Base-by-base conservation (phyloP, 2,329 filamentous ascomycete species). In the Calonectria henricotiae region DNA sequence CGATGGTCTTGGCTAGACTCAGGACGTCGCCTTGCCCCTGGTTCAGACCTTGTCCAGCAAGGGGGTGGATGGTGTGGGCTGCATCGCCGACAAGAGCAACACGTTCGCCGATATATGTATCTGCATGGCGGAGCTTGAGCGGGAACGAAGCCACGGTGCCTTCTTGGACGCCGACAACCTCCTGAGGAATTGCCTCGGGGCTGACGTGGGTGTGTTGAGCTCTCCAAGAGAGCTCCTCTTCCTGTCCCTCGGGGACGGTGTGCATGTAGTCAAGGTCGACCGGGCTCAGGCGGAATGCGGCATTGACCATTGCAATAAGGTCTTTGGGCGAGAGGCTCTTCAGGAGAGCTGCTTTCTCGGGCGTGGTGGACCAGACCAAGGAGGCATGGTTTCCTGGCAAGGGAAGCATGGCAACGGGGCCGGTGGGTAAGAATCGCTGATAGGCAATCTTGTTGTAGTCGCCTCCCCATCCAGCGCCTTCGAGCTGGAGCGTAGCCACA, bases 11-110 rank as follows among this genome's bases (percentile, higher is more conserved):
- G 7, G 91, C 90, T 0, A 99, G 89, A 64, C 93, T 92, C 77
- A 94, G 91, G 0, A 96, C 93, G 80, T 99, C 96, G 20, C 91
- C 95, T 73, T 98, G 92, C 1, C 96, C 96, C 77, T 97, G 93
- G 79, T 99, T 99, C 15, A 99, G 87, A 1, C 96, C 96, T 82
- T 98, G 96, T 0, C 96, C 96, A 1, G 94, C 96, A 4, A 99
- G 91, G 0, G 96, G 96, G 81, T 99, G 96, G 74, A 98, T 91
- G 1, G 95, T 97, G 81, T 99, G 96, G 8, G 96, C 96, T 1
- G 96, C 96, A 75, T 99, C 96, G 71, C 96, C 96, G 41, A 99
- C 90, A 1, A 99, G 89, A 0, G 95, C 96, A 9, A 98, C 87
- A n/a, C 96, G 92, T 78, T 98, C 94, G 44, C 91, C 93, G 47